Base-by-base conservation (phyloP, 2,329 filamentous ascomycete species). In the Pseudopyrenochaeta lycopersici region DNA sequence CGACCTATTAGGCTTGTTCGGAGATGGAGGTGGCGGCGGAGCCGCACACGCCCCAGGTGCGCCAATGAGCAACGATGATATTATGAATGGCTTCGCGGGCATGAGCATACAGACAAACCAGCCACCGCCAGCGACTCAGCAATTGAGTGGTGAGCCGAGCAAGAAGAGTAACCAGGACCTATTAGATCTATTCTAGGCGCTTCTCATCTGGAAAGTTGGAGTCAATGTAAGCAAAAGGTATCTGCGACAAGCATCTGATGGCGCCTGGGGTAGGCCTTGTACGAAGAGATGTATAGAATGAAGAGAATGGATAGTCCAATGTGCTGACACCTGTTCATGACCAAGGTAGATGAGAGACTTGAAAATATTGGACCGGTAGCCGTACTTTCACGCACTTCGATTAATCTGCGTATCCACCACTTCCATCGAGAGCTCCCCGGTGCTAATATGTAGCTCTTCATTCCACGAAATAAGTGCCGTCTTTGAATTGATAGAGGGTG, bases 41-140 rank as follows among this genome's bases (percentile, higher is more conserved):
- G 52, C 64, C 64, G 54, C 66, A 40, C 55, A 70, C 48, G 64
- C 73, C 42, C 66, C 41, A 66, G 67, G 58, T 66, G 71, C 52
- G 64, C 73, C 59, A 67, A 73, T 54, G 78, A 70, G 55, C 66
- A 76, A 62, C 52, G 84, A 87, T 64, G 82, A 81, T 58, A 67
- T 97, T 82, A 82, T 88, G 80, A 92, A 92, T 70, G 93, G 93
- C 1, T 96, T 99, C 71, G 90, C 88, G 23, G 87, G 87, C 4
- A 81, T 99, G 78, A 88, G 91, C 77, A 81, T 99, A 70, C 86
- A 85, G 35, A 78, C 80, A 14, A 85, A 81, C 60, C 85, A 88
- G 62, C 86, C 90, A 15, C 83, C 89, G 29, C 88, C 89, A 14
- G 81, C 89, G 4, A 80, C 81, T 10, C 84, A 86, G 72, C 84